Evolutionary conservation across 2,329 filamentous ascomycete genomes (phyloP), one percentile per base, ranked within the genome.

Genomic region (Aspergillus ibericus): DNA sequence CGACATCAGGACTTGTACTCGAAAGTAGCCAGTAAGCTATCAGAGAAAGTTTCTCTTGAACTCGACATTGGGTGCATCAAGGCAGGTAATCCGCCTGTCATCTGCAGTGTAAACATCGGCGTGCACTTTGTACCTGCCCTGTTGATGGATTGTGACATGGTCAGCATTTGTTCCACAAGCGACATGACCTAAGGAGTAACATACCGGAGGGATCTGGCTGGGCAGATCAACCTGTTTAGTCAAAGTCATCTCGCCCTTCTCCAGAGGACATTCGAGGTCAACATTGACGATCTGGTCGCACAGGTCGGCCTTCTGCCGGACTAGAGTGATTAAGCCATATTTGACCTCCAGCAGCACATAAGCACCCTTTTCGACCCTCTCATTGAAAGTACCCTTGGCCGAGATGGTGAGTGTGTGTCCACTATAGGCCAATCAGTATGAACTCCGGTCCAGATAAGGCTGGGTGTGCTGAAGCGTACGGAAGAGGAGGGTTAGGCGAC

Each of bases 241-340:
- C 66, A 99, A 79, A 36, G 79, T 80, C 71, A 92, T 81, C 20
- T 86, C 79, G 59, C 93, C 93, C 78, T 91, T 85, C 78, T 96
- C 82, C 59, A 99, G 83, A 50, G 95, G 95, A 77, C 95, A 99
- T 68, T 91, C 80, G 58, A 98, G 81, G 68, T 97, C 92, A 46
- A 97, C 91, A 66, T 97, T 92, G 73, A 85, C 81, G 65, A 96
- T 85, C 75, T 96, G 89, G 60, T 97, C 90, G 81, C 95, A 99
- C 36, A 98, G 85, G 72, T 96, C 89, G 69, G 88, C 87, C 66
- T 83, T 85, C 65, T 90, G 90, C 75, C 85, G 91, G 76, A 99
- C 86, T 64, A 99, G 85, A 56, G 87, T 90, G 76, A 99, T 97
- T 65, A 96, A 82, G 60, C 93, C 93, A 76, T 96, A 97, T 80